Evolutionary conservation across 768 basidiomycete genomes (phyloP).

Genomic region (Lactarius sp.): DNA sequence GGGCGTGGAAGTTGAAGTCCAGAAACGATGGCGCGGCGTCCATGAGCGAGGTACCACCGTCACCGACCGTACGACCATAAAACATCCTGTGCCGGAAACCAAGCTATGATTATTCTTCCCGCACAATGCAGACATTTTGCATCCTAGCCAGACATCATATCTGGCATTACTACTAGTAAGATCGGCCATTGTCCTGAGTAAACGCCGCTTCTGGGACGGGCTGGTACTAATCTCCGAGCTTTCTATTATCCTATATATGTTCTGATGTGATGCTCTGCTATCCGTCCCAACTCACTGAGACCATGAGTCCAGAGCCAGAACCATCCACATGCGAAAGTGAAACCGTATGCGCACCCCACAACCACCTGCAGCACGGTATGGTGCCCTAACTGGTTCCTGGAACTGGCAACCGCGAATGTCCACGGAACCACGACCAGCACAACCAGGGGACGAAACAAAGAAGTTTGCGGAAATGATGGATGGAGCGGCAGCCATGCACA

Average conservation of each 20-base stretch:
- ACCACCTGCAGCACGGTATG: slow-evolving; percentile 68
- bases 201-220: not conserved
- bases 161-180: not conserved
- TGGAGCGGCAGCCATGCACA: slow-evolving; percentile 57
- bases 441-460: slow-evolving; percentile 39
- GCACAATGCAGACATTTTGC: not conserved
- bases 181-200: not conserved
- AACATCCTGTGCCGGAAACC: not conserved
- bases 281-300: slow-evolving; percentile 30
- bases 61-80: not conserved
- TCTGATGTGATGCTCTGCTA: slow-evolving; percentile 21
- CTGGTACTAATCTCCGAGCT: not conserved
- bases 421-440: slow-evolving; percentile 50
- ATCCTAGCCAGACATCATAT: not conserved
- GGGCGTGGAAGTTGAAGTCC: slow-evolving; percentile 52
- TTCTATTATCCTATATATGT: slow-evolving; percentile 7
- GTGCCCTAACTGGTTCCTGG: slow-evolving; percentile 71
- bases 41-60: slow-evolving; percentile 4
- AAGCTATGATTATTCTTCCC: not conserved
- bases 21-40: slow-evolving; percentile 4
- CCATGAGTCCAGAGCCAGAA: slow-evolving; percentile 53
- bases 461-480: slow-evolving; percentile 41
- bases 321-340: slow-evolving; percentile 49
- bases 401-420: slow-evolving; percentile 51
- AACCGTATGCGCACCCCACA: slow-evolving; percentile 54